A percentile compares a stretch with the other conserved stretches of the same genome.
phyloP scores from a whole-genome alignment of 495 filamentous ascomycete genomes.

The Paragyromitra xinjiangensis region DNA sequence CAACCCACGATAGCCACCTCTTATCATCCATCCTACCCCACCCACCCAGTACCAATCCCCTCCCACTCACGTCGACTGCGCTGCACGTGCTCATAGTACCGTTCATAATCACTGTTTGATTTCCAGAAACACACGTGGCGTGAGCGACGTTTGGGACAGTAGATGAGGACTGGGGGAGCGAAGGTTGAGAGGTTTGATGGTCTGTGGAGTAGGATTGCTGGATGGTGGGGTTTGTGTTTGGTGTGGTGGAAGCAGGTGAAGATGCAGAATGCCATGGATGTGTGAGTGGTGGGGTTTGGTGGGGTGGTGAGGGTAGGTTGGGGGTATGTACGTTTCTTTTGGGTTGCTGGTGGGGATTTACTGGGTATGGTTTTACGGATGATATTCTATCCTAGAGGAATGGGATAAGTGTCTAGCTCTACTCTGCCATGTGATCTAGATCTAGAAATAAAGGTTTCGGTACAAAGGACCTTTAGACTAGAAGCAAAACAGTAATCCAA shows the following conservation, averaged over 20 bases:
- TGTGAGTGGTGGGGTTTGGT: neutral
- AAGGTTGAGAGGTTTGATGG: neutral
- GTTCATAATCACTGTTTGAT: neutral
- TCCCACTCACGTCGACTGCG: neutral
- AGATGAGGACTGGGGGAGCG: neutral
- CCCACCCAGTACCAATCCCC: neutral
- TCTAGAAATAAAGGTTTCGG: too few relatives aligned
- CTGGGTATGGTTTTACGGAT: neutral
- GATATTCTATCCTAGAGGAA: neutral
- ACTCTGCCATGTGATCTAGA: too few relatives aligned
- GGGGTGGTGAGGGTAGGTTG: neutral
- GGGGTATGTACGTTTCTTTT: neutral
- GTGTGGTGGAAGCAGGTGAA: slow-evolving; percentile 9
- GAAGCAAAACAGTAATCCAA: neutral
- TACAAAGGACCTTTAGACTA: too few relatives aligned
- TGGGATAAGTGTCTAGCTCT: too few relatives aligned
- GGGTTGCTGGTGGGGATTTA: neutral
- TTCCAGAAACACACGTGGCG: neutral
- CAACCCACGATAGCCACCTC: too few relatives aligned
- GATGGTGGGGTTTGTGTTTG: neutral
- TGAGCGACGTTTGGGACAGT: neutral
- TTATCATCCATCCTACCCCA: neutral
- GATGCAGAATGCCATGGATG: slow-evolving; percentile 12
- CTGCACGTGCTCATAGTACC: neutral
- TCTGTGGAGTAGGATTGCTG: neutral